Evolutionary conservation across 495 filamentous ascomycete species (phyloP).

Genomic region (Aspergillus homomorphus): DNA sequence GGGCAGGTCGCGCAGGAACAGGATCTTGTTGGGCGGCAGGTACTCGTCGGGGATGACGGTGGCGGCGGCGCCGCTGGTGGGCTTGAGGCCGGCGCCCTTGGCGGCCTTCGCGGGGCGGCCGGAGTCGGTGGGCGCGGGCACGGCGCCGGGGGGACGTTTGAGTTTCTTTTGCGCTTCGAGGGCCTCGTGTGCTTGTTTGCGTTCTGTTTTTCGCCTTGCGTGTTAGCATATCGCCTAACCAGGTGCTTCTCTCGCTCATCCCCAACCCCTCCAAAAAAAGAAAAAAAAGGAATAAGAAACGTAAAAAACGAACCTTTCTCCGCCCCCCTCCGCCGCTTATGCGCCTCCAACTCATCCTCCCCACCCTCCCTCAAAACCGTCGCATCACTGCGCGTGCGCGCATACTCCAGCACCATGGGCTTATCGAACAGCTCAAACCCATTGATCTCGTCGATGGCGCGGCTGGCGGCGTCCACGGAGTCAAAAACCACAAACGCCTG

Average conservation of each 20-base stretch:
- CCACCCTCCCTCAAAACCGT: constrained; percentile 71
- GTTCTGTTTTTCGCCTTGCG: too few species aligned
- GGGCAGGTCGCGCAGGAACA: constrained; percentile 93
- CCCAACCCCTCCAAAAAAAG: neutral
- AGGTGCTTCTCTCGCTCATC: neutral
- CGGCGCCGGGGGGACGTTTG: constrained; percentile 61
- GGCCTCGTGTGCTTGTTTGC: constrained; percentile 83
- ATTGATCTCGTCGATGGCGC: constrained; percentile 85
- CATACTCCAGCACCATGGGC: constrained; percentile 84
- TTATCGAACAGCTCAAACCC: constrained; percentile 94
- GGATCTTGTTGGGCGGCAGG: constrained; percentile 91
- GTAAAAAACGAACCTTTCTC: constrained; percentile 71
- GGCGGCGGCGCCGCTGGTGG: constrained; percentile 63
- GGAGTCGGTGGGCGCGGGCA: constrained; percentile 35
- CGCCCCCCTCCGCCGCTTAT: constrained; percentile 80
- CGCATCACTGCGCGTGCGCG: constrained; percentile 82
- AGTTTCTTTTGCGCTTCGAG: constrained; percentile 79
- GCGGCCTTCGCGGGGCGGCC: constrained; percentile 69
- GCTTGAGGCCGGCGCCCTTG: constrained; percentile 78
- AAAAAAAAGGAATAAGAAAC: neutral
- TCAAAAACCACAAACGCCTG: constrained; percentile 98
- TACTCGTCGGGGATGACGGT: constrained; percentile 94
- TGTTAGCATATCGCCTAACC: too few species aligned
- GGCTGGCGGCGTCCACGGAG: constrained; percentile 65
- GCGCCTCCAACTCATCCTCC: constrained; percentile 78